Evolutionary conservation across 805 yeast species (phyloP).

Genomic region (Tetrapisispora fleetii): DNA sequence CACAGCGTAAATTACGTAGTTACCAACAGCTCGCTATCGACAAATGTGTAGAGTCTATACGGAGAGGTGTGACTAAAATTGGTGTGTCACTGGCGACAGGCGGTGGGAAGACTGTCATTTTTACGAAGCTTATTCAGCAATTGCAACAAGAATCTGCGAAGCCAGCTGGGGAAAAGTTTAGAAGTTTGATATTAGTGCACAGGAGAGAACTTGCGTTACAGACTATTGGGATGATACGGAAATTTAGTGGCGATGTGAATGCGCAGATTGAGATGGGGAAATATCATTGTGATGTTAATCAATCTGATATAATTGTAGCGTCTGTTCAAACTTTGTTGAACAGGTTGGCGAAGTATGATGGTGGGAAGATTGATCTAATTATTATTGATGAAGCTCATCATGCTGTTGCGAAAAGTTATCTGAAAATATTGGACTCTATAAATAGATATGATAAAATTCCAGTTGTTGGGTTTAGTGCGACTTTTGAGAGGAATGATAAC

Average conservation of each 20-base stretch:
- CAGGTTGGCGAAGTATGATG: constrained; percentile 41
- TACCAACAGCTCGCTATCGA: constrained; percentile 69
- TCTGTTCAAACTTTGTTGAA: constrained; percentile 60
- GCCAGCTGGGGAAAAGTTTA: constrained; percentile 5
- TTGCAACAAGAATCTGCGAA: constrained; percentile 4
- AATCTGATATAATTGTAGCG: constrained; percentile 61
- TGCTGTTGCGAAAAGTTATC: constrained; percentile 64
- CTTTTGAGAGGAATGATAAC: constrained; percentile 70
- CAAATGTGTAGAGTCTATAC: constrained; percentile 40
- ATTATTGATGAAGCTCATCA: constrained; percentile 92
- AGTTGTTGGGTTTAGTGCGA: constrained; percentile 82
- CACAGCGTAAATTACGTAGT: constrained; percentile 25
- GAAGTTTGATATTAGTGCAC: constrained; percentile 62
- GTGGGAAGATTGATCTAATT: constrained; percentile 50
- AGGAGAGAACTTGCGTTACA: constrained; percentile 71
- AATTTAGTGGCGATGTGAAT: constrained; percentile 35
- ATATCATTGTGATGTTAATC: constrained; percentile 18
- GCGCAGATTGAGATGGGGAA: constrained; percentile 68
- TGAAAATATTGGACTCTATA: constrained; percentile 49
- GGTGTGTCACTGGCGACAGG: constrained; percentile 90
- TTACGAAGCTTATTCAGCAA: constrained; percentile 45
- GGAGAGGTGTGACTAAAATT: constrained; percentile 41
- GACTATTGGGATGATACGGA: constrained; percentile 42
- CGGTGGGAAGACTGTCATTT: constrained; percentile 85
- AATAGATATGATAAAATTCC: constrained; percentile 38